Evolutionary conservation across 2,329 filamentous ascomycete genomes (phyloP).

Genomic region (Myriosclerotinia scirpicola): DNA sequence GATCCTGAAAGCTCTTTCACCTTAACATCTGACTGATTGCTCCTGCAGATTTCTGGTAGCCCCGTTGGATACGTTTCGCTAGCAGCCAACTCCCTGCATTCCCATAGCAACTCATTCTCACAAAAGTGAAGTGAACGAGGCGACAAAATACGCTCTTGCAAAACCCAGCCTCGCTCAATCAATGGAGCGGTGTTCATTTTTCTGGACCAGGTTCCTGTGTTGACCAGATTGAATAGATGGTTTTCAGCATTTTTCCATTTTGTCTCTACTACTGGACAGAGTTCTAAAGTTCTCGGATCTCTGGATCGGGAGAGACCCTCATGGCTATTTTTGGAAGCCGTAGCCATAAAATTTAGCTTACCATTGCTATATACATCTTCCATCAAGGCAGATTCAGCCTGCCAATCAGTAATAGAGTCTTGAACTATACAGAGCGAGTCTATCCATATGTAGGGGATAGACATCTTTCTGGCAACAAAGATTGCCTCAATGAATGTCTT

Average conservation of each 20-base stretch:
- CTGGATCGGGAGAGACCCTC: slow-evolving; percentile 4
- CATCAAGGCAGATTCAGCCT: slow-evolving; percentile 9
- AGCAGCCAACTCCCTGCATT: slow-evolving; percentile 11
- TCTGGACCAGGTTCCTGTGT: fast-evolving
- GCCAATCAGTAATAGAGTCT: slow-evolving; percentile 18
- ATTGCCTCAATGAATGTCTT: slow-evolving; percentile 12
- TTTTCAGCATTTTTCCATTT: not conserved
- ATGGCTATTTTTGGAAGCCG: not conserved
- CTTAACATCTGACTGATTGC: not conserved
- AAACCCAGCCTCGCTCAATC: slow-evolving; percentile 27
- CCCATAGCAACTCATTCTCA: slow-evolving; percentile 22
- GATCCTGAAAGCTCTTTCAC: no score
- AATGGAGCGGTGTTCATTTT: not conserved
- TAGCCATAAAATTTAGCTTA: slow-evolving; percentile 3
- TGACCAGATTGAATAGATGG: not conserved
- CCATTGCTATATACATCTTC: slow-evolving; percentile 10
- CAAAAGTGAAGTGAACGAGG: slow-evolving; percentile 27
- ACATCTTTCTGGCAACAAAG: not conserved
- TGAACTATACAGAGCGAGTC: slow-evolving; percentile 20
- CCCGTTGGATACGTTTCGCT: slow-evolving; percentile 1
- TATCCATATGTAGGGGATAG: slow-evolving; percentile 4
- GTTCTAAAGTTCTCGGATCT: not conserved
- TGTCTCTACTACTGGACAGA: not conserved
- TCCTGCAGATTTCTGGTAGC: not conserved
- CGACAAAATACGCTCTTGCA: slow-evolving; percentile 30